phyloP scores from a whole-genome alignment of 768 basidiomycete genomes.

The Auricularia cornea region DNA sequence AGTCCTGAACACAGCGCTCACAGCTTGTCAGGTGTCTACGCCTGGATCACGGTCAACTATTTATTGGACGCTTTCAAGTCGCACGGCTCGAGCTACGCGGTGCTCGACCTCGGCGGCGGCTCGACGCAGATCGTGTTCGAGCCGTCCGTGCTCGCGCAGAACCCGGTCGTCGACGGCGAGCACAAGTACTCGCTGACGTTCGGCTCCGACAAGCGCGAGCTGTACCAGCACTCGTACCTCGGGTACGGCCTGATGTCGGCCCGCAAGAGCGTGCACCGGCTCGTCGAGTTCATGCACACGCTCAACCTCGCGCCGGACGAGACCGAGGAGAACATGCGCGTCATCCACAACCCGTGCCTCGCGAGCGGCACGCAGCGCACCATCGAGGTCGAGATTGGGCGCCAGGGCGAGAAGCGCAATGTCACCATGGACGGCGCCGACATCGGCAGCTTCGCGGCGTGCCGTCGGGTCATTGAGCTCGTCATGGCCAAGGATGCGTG shows the following conservation, averaged over 20 bases:
- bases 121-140: constrained; percentile 98
- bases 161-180: constrained; percentile 57
- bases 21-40: constrained; percentile 62
- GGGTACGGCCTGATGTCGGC: constrained; percentile 94
- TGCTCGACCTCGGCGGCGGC: constrained; percentile 93
- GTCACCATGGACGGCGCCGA: constrained; percentile 84
- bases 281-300: constrained; percentile 79
- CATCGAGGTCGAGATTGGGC: constrained; percentile 51
- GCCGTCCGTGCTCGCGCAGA: constrained; percentile 48
- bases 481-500: constrained; percentile 94
- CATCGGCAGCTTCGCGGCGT: constrained; percentile 78
- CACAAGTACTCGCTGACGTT: constrained; percentile 85
- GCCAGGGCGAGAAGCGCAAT: constrained; percentile 34
- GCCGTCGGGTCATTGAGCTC: constrained; percentile 72
- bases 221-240: constrained; percentile 97
- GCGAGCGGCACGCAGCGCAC: constrained; percentile 51
- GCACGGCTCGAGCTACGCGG: constrained; percentile 56
- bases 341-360: constrained; percentile 67
- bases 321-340: constrained; percentile 11
- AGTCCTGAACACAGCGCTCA: not conserved
- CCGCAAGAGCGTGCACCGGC: constrained; percentile 70
- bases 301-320: constrained; percentile 24
- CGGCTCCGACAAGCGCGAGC: constrained; percentile 55
- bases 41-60: constrained; percentile 98
- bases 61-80: constrained; percentile 65